Conservation (phyloP, 2,329 filamentous ascomycete species). For the Cercospora zeae-maydis region DNA sequence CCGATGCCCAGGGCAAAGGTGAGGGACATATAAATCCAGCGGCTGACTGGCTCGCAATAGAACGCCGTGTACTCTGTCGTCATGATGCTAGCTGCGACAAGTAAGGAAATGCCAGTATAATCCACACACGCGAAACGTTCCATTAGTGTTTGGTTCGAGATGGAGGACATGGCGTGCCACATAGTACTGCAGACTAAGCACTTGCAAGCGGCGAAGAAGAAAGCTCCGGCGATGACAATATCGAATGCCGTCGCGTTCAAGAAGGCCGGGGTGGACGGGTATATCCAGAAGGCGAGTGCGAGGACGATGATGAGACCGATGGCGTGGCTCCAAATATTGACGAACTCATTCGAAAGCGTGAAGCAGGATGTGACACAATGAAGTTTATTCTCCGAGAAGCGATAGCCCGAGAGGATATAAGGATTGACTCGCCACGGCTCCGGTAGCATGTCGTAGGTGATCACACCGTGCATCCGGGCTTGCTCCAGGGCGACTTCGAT, state of each 20-base stretch:
- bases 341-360: slow-evolving; percentile 83
- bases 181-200: slow-evolving; percentile 92
- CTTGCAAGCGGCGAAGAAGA: slow-evolving; percentile 94
- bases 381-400: slow-evolving; percentile 86
- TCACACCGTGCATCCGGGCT: slow-evolving; percentile 76
- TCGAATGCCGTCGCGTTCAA: slow-evolving; percentile 80
- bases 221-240: slow-evolving; percentile 84
- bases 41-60: slow-evolving; percentile 88
- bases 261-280: slow-evolving; percentile 84
- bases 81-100: slow-evolving; percentile 95
- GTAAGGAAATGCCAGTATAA: slow-evolving; percentile 92
- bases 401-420: slow-evolving; percentile 86
- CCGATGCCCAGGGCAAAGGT: slow-evolving; percentile 79
- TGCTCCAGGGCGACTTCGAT: slow-evolving; percentile 80
- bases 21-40: slow-evolving; percentile 78
- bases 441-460: slow-evolving; percentile 86
- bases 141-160: slow-evolving; percentile 82
- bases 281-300: slow-evolving; percentile 90
- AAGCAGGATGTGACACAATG: slow-evolving; percentile 77
- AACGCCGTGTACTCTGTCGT: slow-evolving; percentile 98
- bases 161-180: slow-evolving; percentile 99
- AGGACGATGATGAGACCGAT: slow-evolving; percentile 86
- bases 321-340: slow-evolving; percentile 97
- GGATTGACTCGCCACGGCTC: slow-evolving; percentile 92
- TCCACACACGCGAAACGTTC: slow-evolving; percentile 97